Conservation (phyloP, 78 protist genomes). For the Monocercomonoides exilis region DNA sequence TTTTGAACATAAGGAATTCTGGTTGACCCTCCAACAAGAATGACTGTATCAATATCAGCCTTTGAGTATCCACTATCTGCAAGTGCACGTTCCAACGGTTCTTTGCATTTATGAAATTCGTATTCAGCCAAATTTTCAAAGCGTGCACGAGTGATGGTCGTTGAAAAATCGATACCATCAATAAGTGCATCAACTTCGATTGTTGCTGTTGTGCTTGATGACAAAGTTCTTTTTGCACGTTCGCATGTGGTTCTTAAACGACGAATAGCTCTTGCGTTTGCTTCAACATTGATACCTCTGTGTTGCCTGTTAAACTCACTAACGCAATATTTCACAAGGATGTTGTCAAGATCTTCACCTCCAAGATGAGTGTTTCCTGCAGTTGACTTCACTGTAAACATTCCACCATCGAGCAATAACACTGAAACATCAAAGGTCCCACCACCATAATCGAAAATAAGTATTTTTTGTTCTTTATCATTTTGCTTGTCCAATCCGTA, state of each 20-base stretch:
- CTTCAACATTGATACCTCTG: slow-evolving; percentile 49
- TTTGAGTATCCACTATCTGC: slow-evolving; percentile 70
- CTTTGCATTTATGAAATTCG: slow-evolving; percentile 56
- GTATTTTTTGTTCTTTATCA: slow-evolving; percentile 59
- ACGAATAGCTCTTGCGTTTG: slow-evolving; percentile 61
- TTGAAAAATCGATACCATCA: slow-evolving; percentile 81
- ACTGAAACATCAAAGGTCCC: slow-evolving; percentile 80
- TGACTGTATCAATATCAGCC: slow-evolving; percentile 69
- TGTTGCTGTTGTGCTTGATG: slow-evolving; percentile 56
- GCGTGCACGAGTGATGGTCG: slow-evolving; percentile 73
- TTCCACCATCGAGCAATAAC: slow-evolving; percentile 73
- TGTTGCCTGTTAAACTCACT: slow-evolving; percentile 64
- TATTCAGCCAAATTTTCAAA: slow-evolving; percentile 75
- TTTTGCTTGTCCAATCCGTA: slow-evolving; percentile 86
- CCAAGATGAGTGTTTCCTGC: slow-evolving; percentile 83
- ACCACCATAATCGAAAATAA: slow-evolving; percentile 71
- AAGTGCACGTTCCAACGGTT: slow-evolving; percentile 45
- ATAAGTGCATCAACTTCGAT: slow-evolving; percentile 71
- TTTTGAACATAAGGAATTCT: slow-evolving; percentile 83
- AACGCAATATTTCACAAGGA: slow-evolving; percentile 70
- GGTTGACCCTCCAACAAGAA: slow-evolving; percentile 88
- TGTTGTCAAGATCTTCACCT: slow-evolving; percentile 74
- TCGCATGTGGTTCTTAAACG: slow-evolving; percentile 83
- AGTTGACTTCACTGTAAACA: slow-evolving; percentile 91
- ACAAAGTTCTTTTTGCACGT: slow-evolving; percentile 77